These are phyloP conservation scores for Pseudozyma hubeiensis DNA, from an alignment of 1,284 basidiomycete genomes.

Conservation along the genomic window DNA sequence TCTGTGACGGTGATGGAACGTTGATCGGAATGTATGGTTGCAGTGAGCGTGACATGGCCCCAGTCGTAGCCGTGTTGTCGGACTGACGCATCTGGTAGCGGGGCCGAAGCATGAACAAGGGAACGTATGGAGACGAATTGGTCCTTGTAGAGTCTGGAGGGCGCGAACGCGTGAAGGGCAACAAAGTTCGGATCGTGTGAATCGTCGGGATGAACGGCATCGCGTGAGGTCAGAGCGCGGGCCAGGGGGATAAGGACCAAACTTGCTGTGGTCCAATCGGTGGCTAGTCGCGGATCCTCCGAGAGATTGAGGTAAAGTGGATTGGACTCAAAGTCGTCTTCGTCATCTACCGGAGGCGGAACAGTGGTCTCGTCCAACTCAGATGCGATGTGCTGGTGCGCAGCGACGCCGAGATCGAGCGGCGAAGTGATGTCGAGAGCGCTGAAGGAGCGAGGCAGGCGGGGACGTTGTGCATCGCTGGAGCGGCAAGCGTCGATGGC, in stretches of 20 bases:
- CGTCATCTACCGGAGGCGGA: slow-evolving; percentile 26
- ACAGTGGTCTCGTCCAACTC: neutral
- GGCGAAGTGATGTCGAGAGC: slow-evolving; percentile 17
- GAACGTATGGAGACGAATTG: slow-evolving; percentile 42
- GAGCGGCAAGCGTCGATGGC: slow-evolving; percentile 23
- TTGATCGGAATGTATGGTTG: slow-evolving; percentile 23
- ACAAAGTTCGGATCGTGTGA: slow-evolving; percentile 20
- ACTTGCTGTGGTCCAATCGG: slow-evolving; percentile 30
- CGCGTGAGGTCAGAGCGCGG: slow-evolving; percentile 13
- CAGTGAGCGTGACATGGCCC: slow-evolving; percentile 25
- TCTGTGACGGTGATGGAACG: slow-evolving; percentile 26
- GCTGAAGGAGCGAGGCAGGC: slow-evolving; percentile 25
- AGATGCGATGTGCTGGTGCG: neutral
- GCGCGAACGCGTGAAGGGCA: slow-evolving; percentile 35
- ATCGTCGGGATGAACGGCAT: neutral
- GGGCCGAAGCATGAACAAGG: neutral
- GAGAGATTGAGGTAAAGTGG: slow-evolving; percentile 30
- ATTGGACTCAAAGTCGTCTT: slow-evolving; percentile 37
- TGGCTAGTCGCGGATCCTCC: slow-evolving; percentile 9
- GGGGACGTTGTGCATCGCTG: slow-evolving; percentile 4
- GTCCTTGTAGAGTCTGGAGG: slow-evolving; percentile 41
- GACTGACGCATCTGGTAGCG: neutral
- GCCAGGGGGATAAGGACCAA: slow-evolving; percentile 24
- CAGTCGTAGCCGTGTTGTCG: slow-evolving; percentile 10
- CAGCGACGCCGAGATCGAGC: neutral